Evolutionary conservation across 768 basidiomycete species (phyloP).

Genomic region (Trametes cubensis): DNA sequence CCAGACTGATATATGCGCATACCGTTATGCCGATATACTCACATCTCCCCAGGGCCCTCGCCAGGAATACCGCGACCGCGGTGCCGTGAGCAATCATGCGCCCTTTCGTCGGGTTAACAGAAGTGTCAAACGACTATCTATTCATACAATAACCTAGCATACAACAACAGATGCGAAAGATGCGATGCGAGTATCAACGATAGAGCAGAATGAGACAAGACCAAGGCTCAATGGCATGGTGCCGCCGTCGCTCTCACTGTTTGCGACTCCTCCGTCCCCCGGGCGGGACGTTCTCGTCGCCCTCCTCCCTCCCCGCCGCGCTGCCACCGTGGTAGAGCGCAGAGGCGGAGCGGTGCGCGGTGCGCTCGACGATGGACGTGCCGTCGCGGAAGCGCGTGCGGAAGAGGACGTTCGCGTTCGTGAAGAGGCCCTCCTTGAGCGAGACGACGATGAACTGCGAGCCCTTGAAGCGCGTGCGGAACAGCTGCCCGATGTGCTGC

Average conservation of each 20-base stretch:
- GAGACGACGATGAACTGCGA: constrained; percentile 98
- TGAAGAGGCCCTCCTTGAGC: constrained; percentile 95
- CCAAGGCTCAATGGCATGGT: no score
- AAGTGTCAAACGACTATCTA: no score
- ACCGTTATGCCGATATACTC: no score
- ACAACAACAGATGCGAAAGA: constrained; percentile 6
- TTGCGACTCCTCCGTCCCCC: constrained; percentile 17
- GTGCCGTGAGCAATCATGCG: no score
- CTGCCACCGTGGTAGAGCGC: constrained; percentile 17
- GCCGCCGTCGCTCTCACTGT: no score
- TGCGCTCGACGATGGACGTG: constrained; percentile 86
- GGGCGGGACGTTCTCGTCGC: constrained; percentile 17
- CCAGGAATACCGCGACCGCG: no score
- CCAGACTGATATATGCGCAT: no score
- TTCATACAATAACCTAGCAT: constrained; percentile 11
- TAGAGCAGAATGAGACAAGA: no score
- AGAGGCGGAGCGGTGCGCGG: constrained; percentile 51
- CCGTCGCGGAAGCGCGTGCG: constrained; percentile 92
- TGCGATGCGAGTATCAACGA: neutral
- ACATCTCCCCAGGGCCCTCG: no score
- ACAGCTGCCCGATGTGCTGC: constrained; percentile 96
- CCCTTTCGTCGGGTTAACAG: no score
- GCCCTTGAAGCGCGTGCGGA: constrained; percentile 95
- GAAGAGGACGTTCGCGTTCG: constrained; percentile 96
- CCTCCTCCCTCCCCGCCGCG: constrained; percentile 18